Conservation (phyloP, 73 alveolate species). For the Tetrahymena elliotti region DNA sequence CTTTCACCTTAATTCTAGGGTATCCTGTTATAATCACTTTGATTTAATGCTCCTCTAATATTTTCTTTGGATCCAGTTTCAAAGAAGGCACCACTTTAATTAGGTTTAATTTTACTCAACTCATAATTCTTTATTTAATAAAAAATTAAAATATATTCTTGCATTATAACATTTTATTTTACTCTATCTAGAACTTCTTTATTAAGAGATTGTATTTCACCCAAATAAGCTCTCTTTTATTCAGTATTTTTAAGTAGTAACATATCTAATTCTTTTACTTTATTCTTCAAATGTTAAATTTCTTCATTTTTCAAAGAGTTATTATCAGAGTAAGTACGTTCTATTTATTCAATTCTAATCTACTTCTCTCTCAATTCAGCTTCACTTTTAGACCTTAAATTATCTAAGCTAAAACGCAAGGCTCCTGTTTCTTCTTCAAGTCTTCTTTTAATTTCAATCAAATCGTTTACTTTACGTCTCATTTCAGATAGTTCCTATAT, state of each 20-base stretch:
- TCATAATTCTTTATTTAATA: not conserved
- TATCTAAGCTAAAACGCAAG: constrained; percentile 27
- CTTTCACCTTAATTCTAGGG: not conserved
- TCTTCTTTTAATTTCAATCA: constrained; percentile 32
- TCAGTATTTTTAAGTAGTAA: not conserved
- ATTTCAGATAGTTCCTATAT: constrained; percentile 2
- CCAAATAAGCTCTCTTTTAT: not conserved
- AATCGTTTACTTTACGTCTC: constrained; percentile 24
- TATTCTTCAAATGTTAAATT: not conserved
- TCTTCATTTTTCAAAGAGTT: not conserved
- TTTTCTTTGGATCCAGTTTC: not conserved
- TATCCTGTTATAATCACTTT: not conserved
- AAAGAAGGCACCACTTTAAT: not conserved
- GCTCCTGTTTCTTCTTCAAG: constrained; percentile 40
- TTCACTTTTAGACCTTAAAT: constrained; percentile 16
- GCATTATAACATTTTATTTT: not conserved
- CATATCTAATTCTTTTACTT: not conserved
- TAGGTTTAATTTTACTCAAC: not conserved
- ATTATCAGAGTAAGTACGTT: not conserved
- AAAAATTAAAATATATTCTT: not conserved
- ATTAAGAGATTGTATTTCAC: not conserved
- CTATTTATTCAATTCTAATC: constrained; percentile 19
- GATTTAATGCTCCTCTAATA: not conserved
- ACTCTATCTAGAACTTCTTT: not conserved
- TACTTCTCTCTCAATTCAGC: constrained; percentile 28